Percentiles rank a stretch among this genome's conserved stretches.
Evolutionary conservation across 495 filamentous ascomycete species (phyloP).

Genomic region (Penicillium steckii): DNA sequence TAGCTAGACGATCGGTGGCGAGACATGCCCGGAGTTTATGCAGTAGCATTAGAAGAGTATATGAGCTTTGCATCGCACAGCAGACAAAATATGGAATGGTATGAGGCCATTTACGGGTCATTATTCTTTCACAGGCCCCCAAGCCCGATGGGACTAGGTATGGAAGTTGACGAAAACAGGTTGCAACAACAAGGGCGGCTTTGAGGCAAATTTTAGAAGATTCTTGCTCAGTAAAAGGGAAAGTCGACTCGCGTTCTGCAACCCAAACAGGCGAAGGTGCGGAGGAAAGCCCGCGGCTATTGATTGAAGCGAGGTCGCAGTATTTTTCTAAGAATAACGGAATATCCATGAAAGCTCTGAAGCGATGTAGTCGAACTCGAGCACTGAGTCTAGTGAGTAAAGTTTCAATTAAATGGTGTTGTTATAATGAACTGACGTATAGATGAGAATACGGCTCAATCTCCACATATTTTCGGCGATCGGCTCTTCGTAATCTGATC

Average conservation of each 20-base stretch:
- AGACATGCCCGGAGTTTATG: slow-evolving; percentile 31
- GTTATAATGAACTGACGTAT: slow-evolving; percentile 23
- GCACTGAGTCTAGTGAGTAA: slow-evolving; percentile 28
- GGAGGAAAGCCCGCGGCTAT: slow-evolving; percentile 11
- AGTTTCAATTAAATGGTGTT: no score
- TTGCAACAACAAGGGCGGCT: slow-evolving; percentile 40
- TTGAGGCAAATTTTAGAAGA: slow-evolving; percentile 48
- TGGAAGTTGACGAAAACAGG: slow-evolving; percentile 39
- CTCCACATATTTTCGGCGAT: slow-evolving; percentile 22
- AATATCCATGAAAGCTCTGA: slow-evolving; percentile 49
- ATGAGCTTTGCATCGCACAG: slow-evolving; percentile 53
- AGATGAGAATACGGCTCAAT: slow-evolving; percentile 16
- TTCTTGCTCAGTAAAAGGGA: slow-evolving; percentile 45
- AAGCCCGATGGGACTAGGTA: slow-evolving; percentile 31
- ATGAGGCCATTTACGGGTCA: slow-evolving; percentile 28
- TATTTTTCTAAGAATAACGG: slow-evolving; percentile 50
- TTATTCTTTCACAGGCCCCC: background rate
- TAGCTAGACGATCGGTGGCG: slow-evolving; percentile 10
- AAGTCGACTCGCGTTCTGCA: slow-evolving; percentile 15
- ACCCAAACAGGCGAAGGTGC: slow-evolving; percentile 12
- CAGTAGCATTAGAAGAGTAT: slow-evolving; percentile 48
- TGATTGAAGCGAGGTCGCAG: slow-evolving; percentile 45
- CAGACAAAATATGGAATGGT: slow-evolving; percentile 53
- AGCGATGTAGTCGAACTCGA: slow-evolving; percentile 49
- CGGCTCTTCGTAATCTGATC: slow-evolving; percentile 6